A percentile compares a stretch with the other conserved stretches of the same genome.
Conservation (phyloP, 2,329 filamentous ascomycete genomes). For the Diaporthe sp. region DNA sequence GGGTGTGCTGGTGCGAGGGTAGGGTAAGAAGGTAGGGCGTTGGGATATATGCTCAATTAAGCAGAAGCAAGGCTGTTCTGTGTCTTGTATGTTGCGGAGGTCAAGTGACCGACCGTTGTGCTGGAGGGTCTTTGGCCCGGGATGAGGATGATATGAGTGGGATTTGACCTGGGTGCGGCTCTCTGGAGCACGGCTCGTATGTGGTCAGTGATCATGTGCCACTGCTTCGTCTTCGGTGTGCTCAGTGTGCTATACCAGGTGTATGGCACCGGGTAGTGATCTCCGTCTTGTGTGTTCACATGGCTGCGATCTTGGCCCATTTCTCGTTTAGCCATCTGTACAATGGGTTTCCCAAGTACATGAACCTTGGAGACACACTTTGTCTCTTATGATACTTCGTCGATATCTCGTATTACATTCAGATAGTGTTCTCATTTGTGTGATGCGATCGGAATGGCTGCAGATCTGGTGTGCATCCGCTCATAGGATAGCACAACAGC, state of each 20-base stretch:
- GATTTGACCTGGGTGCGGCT: background rate
- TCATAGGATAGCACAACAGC: background rate
- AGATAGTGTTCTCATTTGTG: background rate
- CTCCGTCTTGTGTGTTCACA: background rate
- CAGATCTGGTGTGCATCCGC: conserved; percentile 12
- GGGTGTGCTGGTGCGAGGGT: background rate
- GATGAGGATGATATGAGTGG: no score
- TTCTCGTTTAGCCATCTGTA: background rate
- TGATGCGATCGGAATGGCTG: background rate
- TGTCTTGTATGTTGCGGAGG: background rate
- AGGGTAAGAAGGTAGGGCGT: background rate
- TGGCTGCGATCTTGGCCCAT: background rate
- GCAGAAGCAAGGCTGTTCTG: background rate
- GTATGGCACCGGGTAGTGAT: background rate
- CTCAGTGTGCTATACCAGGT: background rate
- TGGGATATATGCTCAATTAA: background rate
- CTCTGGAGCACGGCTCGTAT: background rate
- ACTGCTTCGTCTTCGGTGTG: background rate
- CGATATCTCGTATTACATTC: background rate
- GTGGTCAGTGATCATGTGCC: background rate
- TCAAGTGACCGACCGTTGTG: background rate
- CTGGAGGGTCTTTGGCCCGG: background rate
- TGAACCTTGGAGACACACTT: background rate
- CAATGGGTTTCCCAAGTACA: background rate
- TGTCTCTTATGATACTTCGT: background rate